Evolutionary conservation across 2,329 filamentous ascomycete genomes (phyloP).

Genomic region (Monascus ruber): DNA sequence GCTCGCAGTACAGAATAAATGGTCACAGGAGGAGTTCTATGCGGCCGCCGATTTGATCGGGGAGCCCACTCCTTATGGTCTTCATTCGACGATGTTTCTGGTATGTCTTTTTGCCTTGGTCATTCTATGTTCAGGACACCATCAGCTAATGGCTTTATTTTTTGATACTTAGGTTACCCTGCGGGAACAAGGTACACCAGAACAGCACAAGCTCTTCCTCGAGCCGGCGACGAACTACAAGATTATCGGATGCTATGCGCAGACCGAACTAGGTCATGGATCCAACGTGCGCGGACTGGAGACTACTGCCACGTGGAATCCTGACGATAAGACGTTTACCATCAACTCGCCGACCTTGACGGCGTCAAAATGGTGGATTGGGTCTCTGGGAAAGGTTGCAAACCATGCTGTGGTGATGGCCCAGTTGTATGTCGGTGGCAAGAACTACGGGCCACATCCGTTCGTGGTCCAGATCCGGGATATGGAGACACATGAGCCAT

Average conservation of each 20-base stretch:
- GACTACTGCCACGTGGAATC: constrained; percentile 63
- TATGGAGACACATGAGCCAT: constrained; percentile 55
- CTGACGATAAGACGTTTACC: constrained; percentile 61
- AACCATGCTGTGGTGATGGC: constrained; percentile 73
- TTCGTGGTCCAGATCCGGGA: constrained; percentile 68
- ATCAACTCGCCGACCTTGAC: constrained; percentile 64
- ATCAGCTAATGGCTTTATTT: not conserved
- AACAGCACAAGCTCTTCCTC: constrained; percentile 63
- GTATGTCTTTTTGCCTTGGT: constrained; percentile 26
- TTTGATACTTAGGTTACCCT: constrained; percentile 46
- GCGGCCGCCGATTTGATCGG: constrained; percentile 58
- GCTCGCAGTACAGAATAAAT: constrained; percentile 54
- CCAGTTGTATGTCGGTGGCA: constrained; percentile 58
- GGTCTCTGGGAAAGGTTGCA: constrained; percentile 62
- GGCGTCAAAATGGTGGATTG: constrained; percentile 77
- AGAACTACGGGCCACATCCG: constrained; percentile 61
- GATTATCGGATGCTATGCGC: constrained; percentile 67
- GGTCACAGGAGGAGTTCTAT: constrained; percentile 53
- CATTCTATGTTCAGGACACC: not conserved
- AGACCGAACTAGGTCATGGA: constrained; percentile 70
- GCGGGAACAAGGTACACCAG: constrained; percentile 58
- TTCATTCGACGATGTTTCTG: constrained; percentile 62
- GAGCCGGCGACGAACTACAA: constrained; percentile 58
- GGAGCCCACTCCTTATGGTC: constrained; percentile 62
- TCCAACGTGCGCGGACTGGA: constrained; percentile 64